Evolutionary conservation across 2,329 filamentous ascomycete genomes (phyloP), one percentile per base, ranked within the genome.

Genomic region (Botrytis hyacinthi): DNA sequence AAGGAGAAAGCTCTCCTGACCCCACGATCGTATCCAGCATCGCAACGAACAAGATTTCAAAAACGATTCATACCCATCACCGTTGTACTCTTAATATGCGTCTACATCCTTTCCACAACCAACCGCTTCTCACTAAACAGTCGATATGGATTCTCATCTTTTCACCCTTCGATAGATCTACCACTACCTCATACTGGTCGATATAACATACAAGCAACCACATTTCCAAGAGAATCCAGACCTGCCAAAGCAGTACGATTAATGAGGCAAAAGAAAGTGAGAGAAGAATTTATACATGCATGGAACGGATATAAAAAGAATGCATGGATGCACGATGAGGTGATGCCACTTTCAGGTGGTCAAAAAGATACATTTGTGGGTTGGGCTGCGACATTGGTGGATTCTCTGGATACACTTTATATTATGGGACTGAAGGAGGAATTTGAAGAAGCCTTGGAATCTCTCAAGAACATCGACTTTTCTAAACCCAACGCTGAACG

Each of bases 321-420:
- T 78, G 95, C 94, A 16, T 95, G 92, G 89, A 89, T 90, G 76
- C 92, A 95, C 77, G 95, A 98, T 80, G 95, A 98, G 83, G 83
- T 98, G 20, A 86, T 83, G 69, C 95, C 95, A 4, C 84, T 95
- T 22, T 88, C 88, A 32, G 90, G 90, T 72, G 84, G 83, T 14
- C 88, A 84, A 75, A 88, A 88, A 37, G 92, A 98, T 79, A 92
- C 93, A 0, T 98, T 97, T 82, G 95, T 93, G 80, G 93, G 92
- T 60, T 97, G 94, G 94, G 92, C 92, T 35, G 94, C 93, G 16
- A 96, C 94, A 0, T 80, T 97, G 74, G 92, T 97, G 8, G 94
- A 97, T 83, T 85, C 89, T 0, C 83, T 95, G 70, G 94, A 97
- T 80, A 94, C 93, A 0, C 85, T 97, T 4, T 95, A 92, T 91